Evolutionary conservation across 352 stramenopile species (phyloP), one percentile per base, ranked within the genome.

Genomic region (Phytophthora macrochlamydospora): DNA sequence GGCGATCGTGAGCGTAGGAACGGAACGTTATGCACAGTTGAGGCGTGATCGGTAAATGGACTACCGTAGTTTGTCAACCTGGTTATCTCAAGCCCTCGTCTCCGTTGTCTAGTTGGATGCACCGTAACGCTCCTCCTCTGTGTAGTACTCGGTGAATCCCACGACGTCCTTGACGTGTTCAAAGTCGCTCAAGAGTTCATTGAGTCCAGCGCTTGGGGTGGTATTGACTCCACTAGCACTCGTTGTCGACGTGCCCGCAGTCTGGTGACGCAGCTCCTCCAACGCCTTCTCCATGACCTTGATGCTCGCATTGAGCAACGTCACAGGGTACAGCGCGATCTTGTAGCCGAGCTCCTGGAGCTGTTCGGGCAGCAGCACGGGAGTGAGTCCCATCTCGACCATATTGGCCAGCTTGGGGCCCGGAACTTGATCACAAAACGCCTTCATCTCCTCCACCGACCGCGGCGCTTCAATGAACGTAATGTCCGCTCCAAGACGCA

Each of bases 391-490:
- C 14, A 91, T 90, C 73, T 98, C 92, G n/a, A 98, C 79, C 94
- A 98, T 97, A 68, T 98, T 98, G 38, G 93, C 93, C 49, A 98
- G 81, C 78, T 99, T 98, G 7, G 90, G 78, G 31, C 96, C 96
- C 0, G 85, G 78, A 3, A 99, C 95, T 42, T 90, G 63, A 30
- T 71, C 59, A 69, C 96, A 98, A 67, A 97, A 98, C 46, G 81
- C 76, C 59, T 87, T 48, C 93, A 98, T 98, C 76, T 98, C 90
- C 4, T 97, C 87, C 0, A 97, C 67, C 0, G 87, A 93, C 56
- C 90, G 81, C 1, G 93, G 95, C 4, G 95, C 93, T 57, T 99
- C 97, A 6, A 99, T 67, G 68, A 99, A 99, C 12, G 94, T 98
- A 62, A 98, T 98, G 69, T 99, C 96, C 48, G 92, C 95, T 5